Base-by-base conservation (phyloP, 164 flowering plant genomes). In the Piper longum region DNA sequence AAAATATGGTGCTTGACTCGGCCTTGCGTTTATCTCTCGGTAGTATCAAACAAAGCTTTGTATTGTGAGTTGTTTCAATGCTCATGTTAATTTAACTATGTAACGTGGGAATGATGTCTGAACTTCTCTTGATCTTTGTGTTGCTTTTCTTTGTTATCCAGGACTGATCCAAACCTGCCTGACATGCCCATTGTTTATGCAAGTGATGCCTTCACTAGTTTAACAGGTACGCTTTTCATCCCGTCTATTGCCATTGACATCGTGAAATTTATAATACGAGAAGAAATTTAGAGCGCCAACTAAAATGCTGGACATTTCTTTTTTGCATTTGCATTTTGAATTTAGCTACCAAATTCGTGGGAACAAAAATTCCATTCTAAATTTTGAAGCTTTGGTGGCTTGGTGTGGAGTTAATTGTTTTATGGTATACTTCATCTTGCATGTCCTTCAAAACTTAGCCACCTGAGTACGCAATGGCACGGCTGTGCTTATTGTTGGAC, bases 41-140 rank as follows among this genome's bases (percentile, higher is more conserved):
- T 92, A 89, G 96, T 89, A 89, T 92, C 89, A 86, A 89, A 87
- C 98, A 92, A 74, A 92, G 98, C 86, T 92, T 92, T 87, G 93
- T 92, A 86, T 81, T 92, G 98, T 89, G 95, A 89, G 98, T 92
- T 86, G 39, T 81, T 84, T 43, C 73, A 62, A 43, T 42, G 72
- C 74, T 77, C 76, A 73, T 57, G 19, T 69, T 73, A 43, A 62
- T 62, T 66, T 48, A 48, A 48, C 52, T 48, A 9, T 48, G 11
- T 14, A 48, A 48, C 7, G 52, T 12, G 48, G 52, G 52, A 48
- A 9, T 9, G 14, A 48, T 48, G 12, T 14, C 14, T 48, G 16
- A 52, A 66, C 41, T 44, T 13, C 39, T 11, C 41, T 58, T 59
- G 59, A 5, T 40, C 36, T 36, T 16, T 40, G 57, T 54, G 7